Evolutionary conservation across 2,329 filamentous ascomycete species (phyloP).

Genomic region (Whalleya microplaca): DNA sequence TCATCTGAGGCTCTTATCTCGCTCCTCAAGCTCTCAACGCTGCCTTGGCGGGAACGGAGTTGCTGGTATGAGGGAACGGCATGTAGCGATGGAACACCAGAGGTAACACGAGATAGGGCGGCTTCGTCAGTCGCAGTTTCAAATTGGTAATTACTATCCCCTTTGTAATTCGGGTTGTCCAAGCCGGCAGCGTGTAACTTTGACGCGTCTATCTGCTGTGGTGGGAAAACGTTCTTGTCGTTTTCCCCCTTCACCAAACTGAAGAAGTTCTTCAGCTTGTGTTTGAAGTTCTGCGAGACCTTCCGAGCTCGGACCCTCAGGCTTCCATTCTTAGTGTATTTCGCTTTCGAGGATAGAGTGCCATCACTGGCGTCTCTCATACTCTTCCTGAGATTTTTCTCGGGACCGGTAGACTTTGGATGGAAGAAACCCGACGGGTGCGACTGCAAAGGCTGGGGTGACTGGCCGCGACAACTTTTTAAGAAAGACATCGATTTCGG

Average conservation of each 20-base stretch:
- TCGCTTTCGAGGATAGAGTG: slow-evolving; percentile 35
- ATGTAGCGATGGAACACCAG: slow-evolving; percentile 55
- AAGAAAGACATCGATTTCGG: slow-evolving; percentile 62
- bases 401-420: slow-evolving; percentile 41
- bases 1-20: slow-evolving; percentile 50
- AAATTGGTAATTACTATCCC: slow-evolving; percentile 19
- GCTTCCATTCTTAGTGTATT: slow-evolving; percentile 36
- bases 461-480: slow-evolving; percentile 35
- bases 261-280: slow-evolving; percentile 64
- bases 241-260: slow-evolving; percentile 44
- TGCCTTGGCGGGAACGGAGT: slow-evolving; percentile 57
- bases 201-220: slow-evolving; percentile 57
- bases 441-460: slow-evolving; percentile 35
- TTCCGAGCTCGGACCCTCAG: slow-evolving; percentile 61
- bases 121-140: slow-evolving; percentile 20
- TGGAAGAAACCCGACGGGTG: slow-evolving; percentile 51
- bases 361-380: slow-evolving; percentile 55
- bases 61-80: slow-evolving; percentile 49
- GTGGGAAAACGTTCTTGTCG: slow-evolving; percentile 44
- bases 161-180: slow-evolving; percentile 10
- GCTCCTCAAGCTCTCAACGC: slow-evolving; percentile 53
- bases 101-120: slow-evolving; percentile 51
- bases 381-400: slow-evolving; percentile 44
- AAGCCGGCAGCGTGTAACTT: slow-evolving; percentile 35
- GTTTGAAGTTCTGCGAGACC: slow-evolving; percentile 64